These are phyloP conservation scores for Capsella rubella DNA, from an alignment of 441 rosid species.

Conservation along the genomic window DNA sequence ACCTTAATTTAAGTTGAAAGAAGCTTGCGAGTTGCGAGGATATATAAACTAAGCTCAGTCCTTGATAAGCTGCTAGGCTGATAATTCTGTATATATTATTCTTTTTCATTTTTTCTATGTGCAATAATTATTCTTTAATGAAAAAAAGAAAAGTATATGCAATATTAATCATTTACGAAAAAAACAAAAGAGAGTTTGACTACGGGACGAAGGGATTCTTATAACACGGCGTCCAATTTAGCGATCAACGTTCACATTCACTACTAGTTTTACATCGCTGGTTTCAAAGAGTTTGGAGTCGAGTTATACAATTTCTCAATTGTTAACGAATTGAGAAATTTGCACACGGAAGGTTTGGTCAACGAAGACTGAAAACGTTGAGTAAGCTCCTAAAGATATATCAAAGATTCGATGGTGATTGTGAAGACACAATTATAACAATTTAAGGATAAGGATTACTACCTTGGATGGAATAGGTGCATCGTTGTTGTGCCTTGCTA, in stretches of 20 bases:
- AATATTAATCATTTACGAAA: too few relatives aligned
- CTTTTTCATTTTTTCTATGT: neutral
- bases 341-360: conserved; percentile 18
- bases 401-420: neutral
- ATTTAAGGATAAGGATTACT: neutral
- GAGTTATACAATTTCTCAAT: neutral
- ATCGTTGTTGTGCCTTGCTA: neutral
- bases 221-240: conserved; percentile 8
- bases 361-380: neutral
- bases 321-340: neutral
- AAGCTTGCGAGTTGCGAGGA: neutral
- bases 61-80: neutral
- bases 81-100: neutral
- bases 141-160: too few relatives aligned
- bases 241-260: conserved; percentile 13
- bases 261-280: neutral
- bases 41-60: too few relatives aligned
- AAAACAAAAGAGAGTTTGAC: neutral
- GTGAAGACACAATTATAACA: neutral
- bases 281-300: neutral
- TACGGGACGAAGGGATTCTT: neutral
- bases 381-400: neutral
- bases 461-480: neutral
- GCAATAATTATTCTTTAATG: neutral
- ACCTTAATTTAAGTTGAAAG: neutral